Base-by-base conservation (phyloP, 306 rosid species). In the Prunus mira region DNA sequence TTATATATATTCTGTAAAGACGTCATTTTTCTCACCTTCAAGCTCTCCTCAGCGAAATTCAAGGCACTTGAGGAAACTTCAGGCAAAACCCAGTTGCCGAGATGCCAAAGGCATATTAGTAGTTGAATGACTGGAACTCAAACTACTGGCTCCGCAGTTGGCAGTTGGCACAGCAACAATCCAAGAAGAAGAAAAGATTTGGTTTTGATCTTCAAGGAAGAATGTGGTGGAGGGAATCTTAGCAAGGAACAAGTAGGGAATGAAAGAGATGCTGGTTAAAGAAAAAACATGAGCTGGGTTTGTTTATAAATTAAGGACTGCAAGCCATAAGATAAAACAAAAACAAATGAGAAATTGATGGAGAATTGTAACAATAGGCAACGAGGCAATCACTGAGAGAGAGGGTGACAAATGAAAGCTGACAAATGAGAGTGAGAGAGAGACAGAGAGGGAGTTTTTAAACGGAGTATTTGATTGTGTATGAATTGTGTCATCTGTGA, bases 361-460 rank as follows among this genome's bases (percentile, higher is more conserved):
- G 73, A 56, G 61, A 76, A 45, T 65, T 72, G 65, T 55, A 62
- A 77, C 88, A 88, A 80, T 65, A 81, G 89, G 91, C 83, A 82
- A 81, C 89, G 75, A 80, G 30, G 72, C 75, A 77, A 77, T 41
- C 32, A 38, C 24, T 47, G 2, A 71, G 62, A 75, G 77, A 32
- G 46, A 75, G 66, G 32, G 81, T 75, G 82, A 81, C 82, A 83
- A 84, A 63, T 57, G 83, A 67, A 73, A 81, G 82, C 32, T 9
- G 88, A 83, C 93, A 85, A 83, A 85, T 41, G 32, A 22, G 43
- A 64, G 6, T 10, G 61, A 51, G 58, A 70, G 60, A 76, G 41
- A 25, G 52, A 51, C 57, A 70, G 60, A 73, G 41, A 30, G 52
- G 15, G 58, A 69, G 28, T 20, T 52, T 52, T 75, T 52, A 34